Conservation (phyloP, 257 asterid species). For the Solanum lycopersicoides region DNA sequence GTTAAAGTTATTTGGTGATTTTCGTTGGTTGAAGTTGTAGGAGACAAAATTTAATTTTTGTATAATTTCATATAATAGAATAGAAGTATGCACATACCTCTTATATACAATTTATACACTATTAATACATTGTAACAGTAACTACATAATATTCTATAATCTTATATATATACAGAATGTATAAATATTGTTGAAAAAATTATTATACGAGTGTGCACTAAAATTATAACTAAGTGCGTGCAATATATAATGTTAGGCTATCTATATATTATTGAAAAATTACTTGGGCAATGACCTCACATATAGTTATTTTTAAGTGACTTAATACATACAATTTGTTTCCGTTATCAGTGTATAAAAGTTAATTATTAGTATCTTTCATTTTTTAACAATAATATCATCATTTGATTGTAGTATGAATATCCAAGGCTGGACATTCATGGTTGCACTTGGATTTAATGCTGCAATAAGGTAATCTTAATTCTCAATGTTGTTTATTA, state of each 20-base stretch:
- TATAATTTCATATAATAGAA: neutral
- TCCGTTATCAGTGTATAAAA: neutral
- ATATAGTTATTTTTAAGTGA: neutral
- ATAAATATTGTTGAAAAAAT: neutral
- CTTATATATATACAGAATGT: neutral
- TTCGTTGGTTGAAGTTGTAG: neutral
- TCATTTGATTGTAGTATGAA: conserved; percentile 20
- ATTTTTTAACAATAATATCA: neutral
- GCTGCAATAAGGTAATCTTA: conserved; percentile 32
- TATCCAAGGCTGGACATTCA: conserved; percentile 30
- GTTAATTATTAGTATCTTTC: neutral
- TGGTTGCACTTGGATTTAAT: conserved; percentile 31
- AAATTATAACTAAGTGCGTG: neutral
- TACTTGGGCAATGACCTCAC: neutral
- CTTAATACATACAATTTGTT: neutral
- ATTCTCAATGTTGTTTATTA: neutral
- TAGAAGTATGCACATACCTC: neutral
- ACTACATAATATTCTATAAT: neutral
- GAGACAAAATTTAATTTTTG: neutral
- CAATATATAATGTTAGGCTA: neutral
- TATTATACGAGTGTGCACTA: neutral
- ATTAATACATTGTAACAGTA: neutral
- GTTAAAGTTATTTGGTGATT: neutral
- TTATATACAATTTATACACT: neutral
- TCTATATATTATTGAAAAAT: too few relatives aligned